Base-by-base conservation (phyloP, 2,329 filamentous ascomycete genomes). In the Scedosporium minutisporum region DNA sequence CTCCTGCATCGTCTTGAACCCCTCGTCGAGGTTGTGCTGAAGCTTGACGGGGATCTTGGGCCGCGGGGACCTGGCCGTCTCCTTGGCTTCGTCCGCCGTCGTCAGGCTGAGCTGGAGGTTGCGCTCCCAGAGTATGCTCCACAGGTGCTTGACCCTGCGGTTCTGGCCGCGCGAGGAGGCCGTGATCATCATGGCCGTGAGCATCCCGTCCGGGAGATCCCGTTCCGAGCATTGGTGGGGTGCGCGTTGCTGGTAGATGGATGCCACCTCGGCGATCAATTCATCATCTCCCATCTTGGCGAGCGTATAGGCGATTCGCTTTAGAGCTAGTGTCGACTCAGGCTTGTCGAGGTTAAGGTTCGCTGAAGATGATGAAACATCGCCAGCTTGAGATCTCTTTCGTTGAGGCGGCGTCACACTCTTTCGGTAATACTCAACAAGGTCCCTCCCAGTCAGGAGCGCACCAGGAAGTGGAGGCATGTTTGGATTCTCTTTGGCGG, bases 171-270 rank as follows among this genome's bases (percentile, higher is more conserved):
- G 81, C 60, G 79, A 76, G 53, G 85, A 75, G 69, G 89, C 82
- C 0, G 85, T 80, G 23, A 80, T 76, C 88, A 96, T 93, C 63
- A 93, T 73, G 7, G 87, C 81, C 59, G 80, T 79, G 23, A 90
- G 74, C 62, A 93, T 74, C 16, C 76, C 72, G 2, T 85, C 73
- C 0, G 87, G 83, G 16, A 82, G 74, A 1, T 65, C 21, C 25
- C 44, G 46, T 48, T 61, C 27, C 6, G 48, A 63, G 55, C 18
- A 51, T 21, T 57, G 72, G 65, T 9, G 75, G 70, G 14, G 69
- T 63, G 55, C 65, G 64, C 53, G 68, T 57, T 73, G 71, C 33
- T 74, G 73, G 67, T 84, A 89, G 58, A 82, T 70, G 33, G 81
- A 75, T 66, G 87, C 79, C 5, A 91, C 74, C 62, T 83, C 75